A percentile compares a stretch with the other conserved stretches of the same genome.
These are phyloP conservation scores for Hypoxylon sp. DNA, from an alignment of 2,329 filamentous ascomycete species.

Conservation along the genomic window DNA sequence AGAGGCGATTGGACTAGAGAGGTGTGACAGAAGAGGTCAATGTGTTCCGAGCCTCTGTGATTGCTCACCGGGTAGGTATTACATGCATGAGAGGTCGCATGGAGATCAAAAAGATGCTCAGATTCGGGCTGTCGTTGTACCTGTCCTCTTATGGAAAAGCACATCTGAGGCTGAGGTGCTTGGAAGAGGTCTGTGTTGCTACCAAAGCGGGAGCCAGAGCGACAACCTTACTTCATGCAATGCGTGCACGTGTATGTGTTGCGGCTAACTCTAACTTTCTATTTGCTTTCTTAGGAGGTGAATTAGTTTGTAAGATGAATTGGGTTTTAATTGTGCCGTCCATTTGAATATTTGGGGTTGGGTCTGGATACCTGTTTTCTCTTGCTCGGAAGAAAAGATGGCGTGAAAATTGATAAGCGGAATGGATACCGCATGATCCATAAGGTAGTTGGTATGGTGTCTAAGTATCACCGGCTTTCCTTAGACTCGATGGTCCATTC, in stretches of 20 bases:
- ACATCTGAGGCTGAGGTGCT: slow-evolving; percentile 20
- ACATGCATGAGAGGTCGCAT: slow-evolving; percentile 39
- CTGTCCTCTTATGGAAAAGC: slow-evolving; percentile 25
- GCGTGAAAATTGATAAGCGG: no score
- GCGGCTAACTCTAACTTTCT: slow-evolving; percentile 4
- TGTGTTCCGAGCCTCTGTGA: slow-evolving; percentile 9
- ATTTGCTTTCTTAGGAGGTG: slow-evolving; percentile 1
- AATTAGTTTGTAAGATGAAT: not conserved
- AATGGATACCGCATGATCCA: no score
- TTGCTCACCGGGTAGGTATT: slow-evolving; percentile 11
- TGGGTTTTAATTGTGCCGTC: not conserved
- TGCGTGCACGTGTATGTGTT: slow-evolving; percentile 18
- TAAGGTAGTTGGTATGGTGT: not conserved
- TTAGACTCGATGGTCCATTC: not conserved
- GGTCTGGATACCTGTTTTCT: not conserved
- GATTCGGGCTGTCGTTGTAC: slow-evolving; percentile 19
- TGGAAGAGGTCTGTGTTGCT: slow-evolving; percentile 26
- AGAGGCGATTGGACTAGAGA: slow-evolving; percentile 11
- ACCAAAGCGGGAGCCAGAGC: slow-evolving; percentile 22
- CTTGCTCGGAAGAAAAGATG: no score
- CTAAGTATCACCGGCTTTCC: not conserved
- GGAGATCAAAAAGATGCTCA: slow-evolving; percentile 28
- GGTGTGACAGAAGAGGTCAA: slow-evolving; percentile 20
- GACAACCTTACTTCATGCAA: slow-evolving; percentile 6
- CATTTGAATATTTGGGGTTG: not conserved